Percentiles rank a stretch among this genome's conserved stretches.
Evolutionary conservation across 129 eudicot species (phyloP).

Genomic region (Silybum marianum): DNA sequence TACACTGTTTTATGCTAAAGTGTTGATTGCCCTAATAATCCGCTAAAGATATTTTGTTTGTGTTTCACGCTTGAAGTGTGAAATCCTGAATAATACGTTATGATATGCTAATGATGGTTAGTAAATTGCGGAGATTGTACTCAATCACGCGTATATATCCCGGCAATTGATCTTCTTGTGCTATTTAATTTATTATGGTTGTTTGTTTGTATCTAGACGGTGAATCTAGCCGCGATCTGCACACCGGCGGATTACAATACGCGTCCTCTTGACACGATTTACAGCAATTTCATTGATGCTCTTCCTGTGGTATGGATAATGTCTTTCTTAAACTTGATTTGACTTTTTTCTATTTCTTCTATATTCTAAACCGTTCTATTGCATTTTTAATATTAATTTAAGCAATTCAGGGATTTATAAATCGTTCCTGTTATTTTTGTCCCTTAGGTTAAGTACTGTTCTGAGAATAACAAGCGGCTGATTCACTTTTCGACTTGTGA

Average conservation of each 20-base stretch:
- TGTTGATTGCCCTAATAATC: background rate
- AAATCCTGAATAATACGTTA: background rate
- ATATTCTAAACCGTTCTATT: conserved; percentile 1
- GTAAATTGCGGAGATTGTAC: background rate
- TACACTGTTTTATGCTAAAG: conserved; percentile 4
- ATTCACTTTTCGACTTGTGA: conserved; percentile 98
- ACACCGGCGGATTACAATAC: conserved; percentile 98
- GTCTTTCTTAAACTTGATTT: background rate
- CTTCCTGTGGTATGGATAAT: conserved; percentile 85
- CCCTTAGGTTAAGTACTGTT: conserved; percentile 86
- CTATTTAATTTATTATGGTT: conserved; percentile 7
- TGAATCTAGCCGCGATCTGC: conserved; percentile 97
- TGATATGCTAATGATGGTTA: background rate
- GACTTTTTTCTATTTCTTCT: background rate
- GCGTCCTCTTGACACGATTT: conserved; percentile 92
- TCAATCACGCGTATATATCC: background rate
- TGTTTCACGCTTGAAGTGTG: background rate
- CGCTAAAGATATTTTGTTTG: background rate
- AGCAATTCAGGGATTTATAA: conserved; percentile 13
- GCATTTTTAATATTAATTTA: background rate
- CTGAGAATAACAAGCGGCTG: conserved; percentile 88
- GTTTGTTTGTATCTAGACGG: conserved; percentile 49
- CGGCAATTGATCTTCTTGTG: background rate
- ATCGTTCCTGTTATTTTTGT: background rate
- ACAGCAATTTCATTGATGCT: conserved; percentile 97